phyloP scores from a whole-genome alignment of 2,329 filamentous ascomycete genomes.

The Cordyceps cicadae region DNA sequence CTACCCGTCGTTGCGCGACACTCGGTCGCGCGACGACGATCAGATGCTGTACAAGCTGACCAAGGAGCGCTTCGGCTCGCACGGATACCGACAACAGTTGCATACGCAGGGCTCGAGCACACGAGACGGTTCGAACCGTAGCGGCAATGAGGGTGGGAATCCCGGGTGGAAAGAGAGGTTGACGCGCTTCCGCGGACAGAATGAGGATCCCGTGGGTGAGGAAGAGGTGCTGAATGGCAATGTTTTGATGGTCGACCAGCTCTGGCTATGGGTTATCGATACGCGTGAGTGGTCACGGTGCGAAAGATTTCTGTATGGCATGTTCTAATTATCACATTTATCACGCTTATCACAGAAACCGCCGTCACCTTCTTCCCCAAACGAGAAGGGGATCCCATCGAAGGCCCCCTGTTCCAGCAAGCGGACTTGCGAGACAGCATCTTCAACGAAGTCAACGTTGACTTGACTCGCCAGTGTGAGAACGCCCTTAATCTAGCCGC shows the following conservation, averaged over 20 bases:
- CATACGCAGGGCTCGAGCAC: constrained; percentile 24
- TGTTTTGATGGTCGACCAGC: constrained; percentile 58
- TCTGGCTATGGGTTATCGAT: constrained; percentile 55
- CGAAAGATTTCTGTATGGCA: too few species aligned
- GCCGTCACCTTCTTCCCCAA: constrained; percentile 48
- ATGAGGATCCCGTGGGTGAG: constrained; percentile 18
- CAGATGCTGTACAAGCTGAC: constrained; percentile 62
- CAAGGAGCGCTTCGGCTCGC: constrained; percentile 32
- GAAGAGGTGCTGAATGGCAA: constrained; percentile 42
- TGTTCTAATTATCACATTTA: too few species aligned
- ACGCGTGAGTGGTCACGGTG: constrained; percentile 31
- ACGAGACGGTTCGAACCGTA: constrained; percentile 19
- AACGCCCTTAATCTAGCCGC: constrained; percentile 55
- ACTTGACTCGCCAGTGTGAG: constrained; percentile 53
- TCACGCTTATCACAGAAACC: too few species aligned
- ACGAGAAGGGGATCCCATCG: constrained; percentile 44
- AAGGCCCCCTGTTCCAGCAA: constrained; percentile 49
- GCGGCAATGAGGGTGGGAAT: constrained; percentile 20
- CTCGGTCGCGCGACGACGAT: constrained; percentile 52
- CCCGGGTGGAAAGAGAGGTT: constrained; percentile 22
- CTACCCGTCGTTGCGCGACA: constrained; percentile 53
- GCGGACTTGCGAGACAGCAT: constrained; percentile 56
- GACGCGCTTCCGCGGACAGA: constrained; percentile 12
- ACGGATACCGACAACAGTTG: constrained; percentile 18
- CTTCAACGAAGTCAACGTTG: constrained; percentile 58